A percentile compares a stretch with the other conserved stretches of the same genome.
Evolutionary conservation across 1,284 basidiomycete species (phyloP).

Genomic region (Sporisorium scitamineum): DNA sequence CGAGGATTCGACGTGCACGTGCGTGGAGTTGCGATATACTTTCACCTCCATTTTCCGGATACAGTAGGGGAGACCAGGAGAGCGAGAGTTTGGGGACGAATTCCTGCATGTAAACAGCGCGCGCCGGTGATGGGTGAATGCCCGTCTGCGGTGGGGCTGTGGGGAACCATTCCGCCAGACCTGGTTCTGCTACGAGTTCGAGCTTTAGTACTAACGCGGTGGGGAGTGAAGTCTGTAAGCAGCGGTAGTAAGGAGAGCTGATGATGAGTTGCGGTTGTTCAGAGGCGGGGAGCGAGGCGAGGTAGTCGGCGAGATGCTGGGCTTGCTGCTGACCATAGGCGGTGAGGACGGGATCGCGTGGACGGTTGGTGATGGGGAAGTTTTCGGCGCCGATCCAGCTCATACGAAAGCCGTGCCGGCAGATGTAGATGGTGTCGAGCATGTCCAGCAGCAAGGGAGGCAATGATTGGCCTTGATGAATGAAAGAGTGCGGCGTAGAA

Average conservation of each 20-base stretch:
- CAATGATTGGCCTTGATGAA: background rate
- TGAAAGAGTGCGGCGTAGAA: background rate
- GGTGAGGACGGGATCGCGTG: slow-evolving; percentile 82
- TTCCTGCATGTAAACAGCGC: slow-evolving; percentile 76
- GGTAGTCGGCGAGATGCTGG: slow-evolving; percentile 77
- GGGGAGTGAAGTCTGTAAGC: slow-evolving; percentile 81
- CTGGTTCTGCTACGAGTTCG: slow-evolving; percentile 81
- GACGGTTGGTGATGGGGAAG: slow-evolving; percentile 76
- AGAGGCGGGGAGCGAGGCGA: slow-evolving; percentile 76
- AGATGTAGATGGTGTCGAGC: slow-evolving; percentile 82
- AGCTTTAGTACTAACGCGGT: slow-evolving; percentile 75
- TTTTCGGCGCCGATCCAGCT: slow-evolving; percentile 76
- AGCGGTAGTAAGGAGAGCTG: slow-evolving; percentile 76
- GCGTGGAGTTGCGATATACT: slow-evolving; percentile 76
- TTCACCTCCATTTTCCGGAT: slow-evolving; percentile 79
- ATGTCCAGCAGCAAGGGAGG: too few species aligned
- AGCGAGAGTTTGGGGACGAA: slow-evolving; percentile 73
- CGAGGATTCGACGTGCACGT: slow-evolving; percentile 74
- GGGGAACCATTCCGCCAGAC: slow-evolving; percentile 86
- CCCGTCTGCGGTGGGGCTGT: slow-evolving; percentile 75
- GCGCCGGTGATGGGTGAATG: slow-evolving; percentile 47
- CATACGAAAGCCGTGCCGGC: slow-evolving; percentile 74
- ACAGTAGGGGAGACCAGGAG: slow-evolving; percentile 75
- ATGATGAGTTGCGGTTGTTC: slow-evolving; percentile 80
- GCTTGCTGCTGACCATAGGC: slow-evolving; percentile 83